Evolutionary conservation across 495 filamentous ascomycete genomes (phyloP).

Genomic region (Penicillium pulvis): DNA sequence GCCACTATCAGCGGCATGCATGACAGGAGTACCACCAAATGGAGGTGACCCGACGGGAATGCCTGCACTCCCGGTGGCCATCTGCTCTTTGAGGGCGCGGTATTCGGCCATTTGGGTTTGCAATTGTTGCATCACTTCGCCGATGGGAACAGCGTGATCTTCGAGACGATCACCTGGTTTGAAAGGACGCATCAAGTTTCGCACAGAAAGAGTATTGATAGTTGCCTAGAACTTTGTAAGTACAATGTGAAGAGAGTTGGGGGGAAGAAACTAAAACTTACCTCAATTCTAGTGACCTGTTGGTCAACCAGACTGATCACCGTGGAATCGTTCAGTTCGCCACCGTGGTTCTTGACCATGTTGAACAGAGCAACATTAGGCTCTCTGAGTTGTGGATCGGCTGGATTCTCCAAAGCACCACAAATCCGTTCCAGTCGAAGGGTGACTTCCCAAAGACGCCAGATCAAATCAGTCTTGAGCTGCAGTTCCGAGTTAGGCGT

Average conservation of each 20-base stretch:
- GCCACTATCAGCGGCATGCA: conserved; percentile 22
- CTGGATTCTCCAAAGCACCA: conserved; percentile 73
- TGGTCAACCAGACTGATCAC: conserved; percentile 88
- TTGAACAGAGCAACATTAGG: conserved; percentile 82
- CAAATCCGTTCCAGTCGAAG: conserved; percentile 91
- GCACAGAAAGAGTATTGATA: conserved; percentile 64
- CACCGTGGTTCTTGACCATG: conserved; percentile 78
- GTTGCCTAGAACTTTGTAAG: conserved; percentile 50
- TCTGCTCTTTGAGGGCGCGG: conserved; percentile 49
- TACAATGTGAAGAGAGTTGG: conserved; percentile 11
- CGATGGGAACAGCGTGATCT: conserved; percentile 56
- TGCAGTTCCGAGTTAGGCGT: conserved; percentile 59
- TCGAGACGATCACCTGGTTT: conserved; percentile 42
- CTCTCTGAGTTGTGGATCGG: conserved; percentile 56
- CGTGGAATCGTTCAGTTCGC: conserved; percentile 84
- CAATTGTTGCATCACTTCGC: conserved; percentile 50
- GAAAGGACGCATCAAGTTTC: conserved; percentile 63
- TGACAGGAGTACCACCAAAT: conserved; percentile 9
- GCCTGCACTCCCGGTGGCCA: conserved; percentile 36
- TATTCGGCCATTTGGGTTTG: conserved; percentile 54
- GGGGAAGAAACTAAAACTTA: conserved; percentile 43
- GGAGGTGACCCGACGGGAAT: conserved; percentile 27
- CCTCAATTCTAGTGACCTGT: conserved; percentile 93
- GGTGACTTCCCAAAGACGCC: conserved; percentile 87
- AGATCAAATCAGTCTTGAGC: conserved; percentile 80